Percentiles rank a stretch among this genome's conserved stretches.
Conservation (phyloP, 371 early-diverging fungal species). For the Nematocida major region DNA sequence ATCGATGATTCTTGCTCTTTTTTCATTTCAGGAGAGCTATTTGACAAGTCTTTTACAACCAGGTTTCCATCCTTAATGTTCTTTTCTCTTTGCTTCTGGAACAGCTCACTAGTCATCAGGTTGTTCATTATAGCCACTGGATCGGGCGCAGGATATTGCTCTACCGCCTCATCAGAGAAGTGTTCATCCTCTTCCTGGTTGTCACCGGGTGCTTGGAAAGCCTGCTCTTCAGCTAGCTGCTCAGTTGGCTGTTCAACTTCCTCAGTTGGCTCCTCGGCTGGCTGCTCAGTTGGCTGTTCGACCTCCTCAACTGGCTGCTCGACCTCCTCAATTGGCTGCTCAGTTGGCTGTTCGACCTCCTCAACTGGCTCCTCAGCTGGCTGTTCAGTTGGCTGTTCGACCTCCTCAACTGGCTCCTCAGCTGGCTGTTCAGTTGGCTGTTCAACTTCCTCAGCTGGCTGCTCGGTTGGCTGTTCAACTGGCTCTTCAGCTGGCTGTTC, state of each 20-base stretch:
- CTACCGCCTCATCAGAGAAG: neutral
- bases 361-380: too few species aligned
- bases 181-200: neutral
- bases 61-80: neutral
- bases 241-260: neutral
- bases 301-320: too few species aligned
- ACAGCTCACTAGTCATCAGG: constrained; percentile 1
- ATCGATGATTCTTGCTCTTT: neutral
- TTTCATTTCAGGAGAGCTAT: neutral
- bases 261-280: neutral
- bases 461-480: too few species aligned
- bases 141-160: neutral
- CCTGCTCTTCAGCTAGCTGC: neutral
- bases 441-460: too few species aligned
- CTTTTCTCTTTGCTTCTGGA: neutral
- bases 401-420: too few species aligned
- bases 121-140: neutral
- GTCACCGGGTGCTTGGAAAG: neutral
- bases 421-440: too few species aligned
- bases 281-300: too few species aligned
- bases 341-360: too few species aligned
- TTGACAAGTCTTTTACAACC: neutral
- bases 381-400: too few species aligned
- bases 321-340: too few species aligned
- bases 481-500: too few species aligned